Evolutionary conservation across 2,329 filamentous ascomycete genomes (phyloP).

Genomic region (Fusarium agapanthi): DNA sequence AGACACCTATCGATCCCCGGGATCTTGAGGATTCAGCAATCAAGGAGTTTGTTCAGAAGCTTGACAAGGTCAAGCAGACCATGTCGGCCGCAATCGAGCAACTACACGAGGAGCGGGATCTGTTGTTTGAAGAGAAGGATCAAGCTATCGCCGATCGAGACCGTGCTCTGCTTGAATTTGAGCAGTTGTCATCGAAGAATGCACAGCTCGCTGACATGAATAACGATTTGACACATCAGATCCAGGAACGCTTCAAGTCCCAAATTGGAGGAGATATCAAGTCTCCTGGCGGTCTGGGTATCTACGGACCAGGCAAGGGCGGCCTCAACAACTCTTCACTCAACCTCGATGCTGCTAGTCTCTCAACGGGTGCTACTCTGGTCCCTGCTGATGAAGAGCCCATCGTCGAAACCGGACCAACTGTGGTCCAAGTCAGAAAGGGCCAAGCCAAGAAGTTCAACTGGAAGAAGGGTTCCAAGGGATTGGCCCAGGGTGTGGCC

Average conservation of each 20-base stretch:
- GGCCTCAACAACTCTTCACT: conserved; percentile 59
- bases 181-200: conserved; percentile 93
- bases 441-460: conserved; percentile 96
- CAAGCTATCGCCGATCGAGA: conserved; percentile 87
- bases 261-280: conserved; percentile 66
- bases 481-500: conserved; percentile 90
- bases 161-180: conserved; percentile 93
- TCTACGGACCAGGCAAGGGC: conserved; percentile 63
- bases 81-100: conserved; percentile 68
- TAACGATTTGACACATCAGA: conserved; percentile 92
- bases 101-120: conserved; percentile 76
- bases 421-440: conserved; percentile 94
- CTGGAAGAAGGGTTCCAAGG: conserved; percentile 97
- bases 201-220: conserved; percentile 94
- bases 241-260: conserved; percentile 90
- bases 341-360: conserved; percentile 62
- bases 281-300: conserved; percentile 64
- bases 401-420: conserved; percentile 77
- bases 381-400: conserved; percentile 73
- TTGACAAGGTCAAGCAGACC: conserved; percentile 67
- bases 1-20: conserved; percentile 79
- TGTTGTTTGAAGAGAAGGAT: conserved; percentile 84
- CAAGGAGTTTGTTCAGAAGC: conserved; percentile 85
- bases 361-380: conserved; percentile 66
- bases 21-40: conserved; percentile 90